Percentiles rank a stretch among this genome's conserved stretches.
These are phyloP conservation scores for Erysimum cheiri DNA, from an alignment of 441 rosid genomes.

Conservation along the genomic window DNA sequence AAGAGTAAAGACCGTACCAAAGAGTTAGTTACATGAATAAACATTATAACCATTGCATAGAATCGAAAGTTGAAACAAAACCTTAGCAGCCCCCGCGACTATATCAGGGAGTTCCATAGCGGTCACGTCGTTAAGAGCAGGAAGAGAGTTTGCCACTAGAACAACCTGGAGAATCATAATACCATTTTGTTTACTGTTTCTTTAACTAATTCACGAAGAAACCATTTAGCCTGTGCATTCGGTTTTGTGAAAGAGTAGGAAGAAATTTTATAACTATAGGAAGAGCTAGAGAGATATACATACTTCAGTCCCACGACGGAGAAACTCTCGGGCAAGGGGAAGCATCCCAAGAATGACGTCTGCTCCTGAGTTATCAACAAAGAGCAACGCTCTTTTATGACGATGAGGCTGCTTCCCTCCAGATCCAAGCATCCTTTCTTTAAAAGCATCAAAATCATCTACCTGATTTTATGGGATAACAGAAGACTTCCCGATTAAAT, in stretches of 20 bases:
- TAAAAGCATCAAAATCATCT: slow-evolving; percentile 92
- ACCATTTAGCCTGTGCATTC: not conserved
- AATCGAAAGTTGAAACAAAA: slow-evolving; percentile 31
- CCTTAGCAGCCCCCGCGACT: slow-evolving; percentile 99
- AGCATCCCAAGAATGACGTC: slow-evolving; percentile 97
- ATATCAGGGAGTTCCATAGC: slow-evolving; percentile 99
- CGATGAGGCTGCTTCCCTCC: slow-evolving; percentile 65
- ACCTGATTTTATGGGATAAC: slow-evolving; percentile 56
- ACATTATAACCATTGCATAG: not conserved
- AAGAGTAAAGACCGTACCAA: slow-evolving; percentile 24
- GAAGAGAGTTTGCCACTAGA: slow-evolving; percentile 95
- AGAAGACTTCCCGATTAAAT: slow-evolving; percentile 15
- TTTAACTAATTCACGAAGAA: slow-evolving; percentile 3
- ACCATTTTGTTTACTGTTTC: slow-evolving; percentile 23
- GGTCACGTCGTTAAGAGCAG: slow-evolving; percentile 94
- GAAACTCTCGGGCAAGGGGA: slow-evolving; percentile 95
- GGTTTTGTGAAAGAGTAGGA: not conserved
- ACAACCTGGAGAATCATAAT: slow-evolving; percentile 70
- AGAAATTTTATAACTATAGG: not conserved
- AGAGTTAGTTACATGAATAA: slow-evolving; percentile 22
- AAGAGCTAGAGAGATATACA: slow-evolving; percentile 34
- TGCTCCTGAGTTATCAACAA: slow-evolving; percentile 99
- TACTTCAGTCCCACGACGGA: slow-evolving; percentile 97
- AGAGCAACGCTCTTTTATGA: slow-evolving; percentile 93
- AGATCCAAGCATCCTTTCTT: slow-evolving; percentile 85